These are phyloP conservation scores for Lichtheimia ramosa DNA, from an alignment of 371 early-diverging fungal genomes.

Conservation along the genomic window DNA sequence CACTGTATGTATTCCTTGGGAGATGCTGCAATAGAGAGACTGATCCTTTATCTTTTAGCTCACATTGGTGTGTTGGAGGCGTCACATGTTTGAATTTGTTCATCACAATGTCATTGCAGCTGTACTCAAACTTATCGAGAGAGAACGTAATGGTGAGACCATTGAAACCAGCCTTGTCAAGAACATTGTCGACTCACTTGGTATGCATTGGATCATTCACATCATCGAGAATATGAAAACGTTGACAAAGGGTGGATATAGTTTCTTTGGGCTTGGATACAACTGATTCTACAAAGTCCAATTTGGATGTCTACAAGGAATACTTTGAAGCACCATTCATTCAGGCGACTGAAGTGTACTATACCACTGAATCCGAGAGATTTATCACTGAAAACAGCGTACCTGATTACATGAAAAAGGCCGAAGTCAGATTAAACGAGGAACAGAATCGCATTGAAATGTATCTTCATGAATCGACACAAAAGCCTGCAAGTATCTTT, in stretches of 20 bases:
- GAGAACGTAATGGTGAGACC: slow-evolving; percentile 87
- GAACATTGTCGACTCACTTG: slow-evolving; percentile 89
- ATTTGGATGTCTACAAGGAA: slow-evolving; percentile 83
- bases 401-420: slow-evolving; percentile 94
- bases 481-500: slow-evolving; percentile 52
- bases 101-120: slow-evolving; percentile 80
- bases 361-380: slow-evolving; percentile 81
- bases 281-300: slow-evolving; percentile 75
- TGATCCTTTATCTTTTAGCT: slow-evolving; percentile 46
- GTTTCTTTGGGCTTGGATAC: slow-evolving; percentile 85
- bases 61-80: slow-evolving; percentile 86
- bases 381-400: slow-evolving; percentile 86
- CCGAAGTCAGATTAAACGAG: slow-evolving; percentile 80
- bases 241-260: slow-evolving; percentile 17
- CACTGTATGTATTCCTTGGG: slow-evolving; percentile 59
- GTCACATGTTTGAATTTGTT: slow-evolving; percentile 78
- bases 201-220: slow-evolving; percentile 29
- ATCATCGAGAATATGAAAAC: background rate
- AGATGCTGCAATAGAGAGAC: background rate
- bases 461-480: slow-evolving; percentile 84
- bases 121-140: slow-evolving; percentile 79
- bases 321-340: slow-evolving; percentile 85
- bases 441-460: slow-evolving; percentile 88
- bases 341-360: slow-evolving; percentile 79
- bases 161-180: slow-evolving; percentile 87